Evolutionary conservation across 352 stramenopile genomes (phyloP), one percentile per base, ranked within the genome.

Genomic region (Chrysophaeum taylorii): DNA sequence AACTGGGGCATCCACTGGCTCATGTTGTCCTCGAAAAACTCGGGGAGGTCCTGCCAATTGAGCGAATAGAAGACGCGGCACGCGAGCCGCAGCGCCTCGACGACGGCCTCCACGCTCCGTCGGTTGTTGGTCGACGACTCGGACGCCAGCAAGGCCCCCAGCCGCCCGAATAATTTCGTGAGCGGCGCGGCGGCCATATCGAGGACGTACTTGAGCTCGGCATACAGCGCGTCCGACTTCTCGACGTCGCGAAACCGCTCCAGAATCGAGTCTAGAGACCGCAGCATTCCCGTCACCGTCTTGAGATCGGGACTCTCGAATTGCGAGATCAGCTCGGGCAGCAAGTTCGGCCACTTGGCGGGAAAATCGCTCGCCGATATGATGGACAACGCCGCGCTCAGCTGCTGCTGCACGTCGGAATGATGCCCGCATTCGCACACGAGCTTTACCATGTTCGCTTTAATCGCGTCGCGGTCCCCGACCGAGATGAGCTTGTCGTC

Each of bases 1-100:
- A 99, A 99, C 64, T 90, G 86, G 12, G 76, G 78, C 93, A 98
- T 98, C 93, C 93, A 99, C 73, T 92, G 81, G 4, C 78, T 75
- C 71, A 98, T 95, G 79, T 98, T 87, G 83, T 99, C 94, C 80
- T 99, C 94, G 78, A 99, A 99, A 75, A 90, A 98, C 76, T 98
- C 96, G 0, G 96, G 95, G 29, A 99, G 78, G 80, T 99, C 95
- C 78, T 91, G 84, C 89, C 92, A 99, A 78, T 98, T 98, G 21
- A 99, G 84, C 60, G 90, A 98, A 81, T 93, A 99, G 78, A 96
- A 99, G 48, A 99, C 98, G 27, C 95, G 89, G 75, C 81, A 92
- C 76, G 97, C 93, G 53, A 91, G 90, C 2, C 94, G 83, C 73
- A 99, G 74, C 25, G 82, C 68, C 29, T 80, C 70, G 29, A 89